Evolutionary conservation across 2,329 filamentous ascomycete genomes (phyloP).

Genomic region (Apiospora marii): DNA sequence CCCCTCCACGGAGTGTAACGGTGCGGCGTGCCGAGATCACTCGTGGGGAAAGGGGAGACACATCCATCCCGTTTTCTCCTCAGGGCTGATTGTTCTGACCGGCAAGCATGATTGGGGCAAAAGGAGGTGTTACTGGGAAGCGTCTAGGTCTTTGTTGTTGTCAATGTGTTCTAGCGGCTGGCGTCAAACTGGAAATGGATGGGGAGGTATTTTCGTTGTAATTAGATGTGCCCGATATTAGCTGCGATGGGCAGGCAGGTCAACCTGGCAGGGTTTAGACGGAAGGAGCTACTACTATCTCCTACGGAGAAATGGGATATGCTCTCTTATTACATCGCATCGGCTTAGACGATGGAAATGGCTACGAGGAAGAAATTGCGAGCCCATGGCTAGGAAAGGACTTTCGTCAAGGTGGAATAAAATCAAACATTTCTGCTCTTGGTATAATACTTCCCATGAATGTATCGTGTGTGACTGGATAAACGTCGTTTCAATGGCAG

Average conservation of each 20-base stretch:
- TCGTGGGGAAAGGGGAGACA: neutral
- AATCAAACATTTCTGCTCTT: neutral
- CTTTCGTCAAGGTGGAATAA: no score
- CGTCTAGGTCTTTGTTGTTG: constrained; percentile 7
- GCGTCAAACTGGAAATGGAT: constrained; percentile 8
- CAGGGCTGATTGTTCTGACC: neutral
- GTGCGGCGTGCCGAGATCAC: neutral
- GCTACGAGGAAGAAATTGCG: constrained; percentile 17
- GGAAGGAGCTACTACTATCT: neutral
- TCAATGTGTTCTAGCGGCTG: constrained; percentile 18
- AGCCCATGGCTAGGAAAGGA: neutral
- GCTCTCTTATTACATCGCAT: neutral
- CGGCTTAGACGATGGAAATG: neutral
- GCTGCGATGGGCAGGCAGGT: neutral
- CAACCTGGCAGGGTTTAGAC: neutral
- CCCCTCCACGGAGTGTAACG: neutral
- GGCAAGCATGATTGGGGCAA: neutral
- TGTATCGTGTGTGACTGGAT: no score
- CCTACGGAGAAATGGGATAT: neutral
- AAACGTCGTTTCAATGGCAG: no score
- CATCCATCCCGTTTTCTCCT: neutral
- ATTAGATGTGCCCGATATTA: neutral
- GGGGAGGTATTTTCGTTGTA: neutral
- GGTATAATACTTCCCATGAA: no score
- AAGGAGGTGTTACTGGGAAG: neutral